Evolutionary conservation across 768 basidiomycete genomes (phyloP).

Genomic region (Sistotremastrum suecicum): DNA sequence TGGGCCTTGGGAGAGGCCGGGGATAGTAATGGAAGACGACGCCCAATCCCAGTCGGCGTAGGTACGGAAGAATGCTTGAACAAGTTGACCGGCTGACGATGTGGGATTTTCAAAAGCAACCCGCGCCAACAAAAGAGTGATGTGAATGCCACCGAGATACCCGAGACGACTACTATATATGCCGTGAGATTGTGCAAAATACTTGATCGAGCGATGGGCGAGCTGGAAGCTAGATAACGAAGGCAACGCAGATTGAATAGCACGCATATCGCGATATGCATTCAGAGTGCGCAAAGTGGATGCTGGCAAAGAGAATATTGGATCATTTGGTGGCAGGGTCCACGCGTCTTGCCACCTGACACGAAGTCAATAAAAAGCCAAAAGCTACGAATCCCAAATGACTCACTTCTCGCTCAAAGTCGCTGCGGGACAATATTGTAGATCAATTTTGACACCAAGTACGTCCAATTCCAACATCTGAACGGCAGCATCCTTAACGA

Average conservation of each 20-base stretch:
- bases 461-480: conserved; percentile 12
- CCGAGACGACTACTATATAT: conserved; percentile 9
- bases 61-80: conserved; percentile 7
- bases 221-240: conserved; percentile 5
- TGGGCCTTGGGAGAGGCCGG: neutral
- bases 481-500: conserved; percentile 12
- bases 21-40: conserved; percentile 4
- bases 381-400: neutral
- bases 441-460: conserved; percentile 10
- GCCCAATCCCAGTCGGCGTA: conserved; percentile 11
- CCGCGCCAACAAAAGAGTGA: conserved; percentile 9
- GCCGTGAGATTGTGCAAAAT: conserved; percentile 7
- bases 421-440: conserved; percentile 12
- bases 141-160: conserved; percentile 13
- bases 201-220: conserved; percentile 11
- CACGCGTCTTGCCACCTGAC: conserved; percentile 8
- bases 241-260: conserved; percentile 3
- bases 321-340: conserved; percentile 3
- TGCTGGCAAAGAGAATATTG: conserved; percentile 9
- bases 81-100: conserved; percentile 6
- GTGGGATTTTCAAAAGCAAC: conserved; percentile 1
- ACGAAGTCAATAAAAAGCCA: neutral
- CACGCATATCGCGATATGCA: conserved; percentile 10
- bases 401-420: conserved; percentile 8
- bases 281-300: conserved; percentile 10